Base-by-base conservation (phyloP, 2,329 filamentous ascomycete genomes). In the Colletotrichum sp. region DNA sequence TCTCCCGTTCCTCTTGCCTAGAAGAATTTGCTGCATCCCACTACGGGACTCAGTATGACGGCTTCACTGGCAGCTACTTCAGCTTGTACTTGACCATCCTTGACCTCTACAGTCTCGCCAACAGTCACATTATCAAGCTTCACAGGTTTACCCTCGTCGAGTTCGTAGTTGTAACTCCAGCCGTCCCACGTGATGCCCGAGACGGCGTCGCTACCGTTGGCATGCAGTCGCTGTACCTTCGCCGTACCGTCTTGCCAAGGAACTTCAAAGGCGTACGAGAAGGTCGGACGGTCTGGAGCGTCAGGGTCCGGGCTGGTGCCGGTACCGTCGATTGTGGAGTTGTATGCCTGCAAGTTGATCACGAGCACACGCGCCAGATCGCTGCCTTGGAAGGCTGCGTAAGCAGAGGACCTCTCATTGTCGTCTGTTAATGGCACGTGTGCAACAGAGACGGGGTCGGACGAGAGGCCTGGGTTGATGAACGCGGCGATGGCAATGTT, bases 121-220 rank as follows among this genome's bases (percentile, higher is more conserved):
- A 84, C 81, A 5, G 91, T 93, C 16, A 91, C 87, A 79, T 93
- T 93, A 1, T 76, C 72, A 81, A 93, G 78, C 72, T 86, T 80
- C 39, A 91, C 89, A 4, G 91, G 90, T 80, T 81, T 83, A 0
- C 91, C 92, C 6, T 84, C 78, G 13, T 89, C 86, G 66, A 93
- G 82, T 81, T 93, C 91, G 74, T 88, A 89, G 79, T 93, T 91
- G 78, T 91, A 94, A 77, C 90, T 93, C 80, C 85, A 87, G 2
- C 91, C 91, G 81, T 93, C 90, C 84, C 88, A 93, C 1, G 90
- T 90, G 59, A 93, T 88, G 0, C 91, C 91, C 1, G 89, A 89
- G 27, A 92, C 88, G 11, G 92, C 91, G 82, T 93, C 91, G 77
- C 90, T 93, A 0, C 92, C 92, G 81, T 92, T 93, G 3, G 92